Evolutionary conservation across 257 asterid genomes (phyloP), one percentile per base, ranked within the genome.

Genomic region (Rhazya stricta): DNA sequence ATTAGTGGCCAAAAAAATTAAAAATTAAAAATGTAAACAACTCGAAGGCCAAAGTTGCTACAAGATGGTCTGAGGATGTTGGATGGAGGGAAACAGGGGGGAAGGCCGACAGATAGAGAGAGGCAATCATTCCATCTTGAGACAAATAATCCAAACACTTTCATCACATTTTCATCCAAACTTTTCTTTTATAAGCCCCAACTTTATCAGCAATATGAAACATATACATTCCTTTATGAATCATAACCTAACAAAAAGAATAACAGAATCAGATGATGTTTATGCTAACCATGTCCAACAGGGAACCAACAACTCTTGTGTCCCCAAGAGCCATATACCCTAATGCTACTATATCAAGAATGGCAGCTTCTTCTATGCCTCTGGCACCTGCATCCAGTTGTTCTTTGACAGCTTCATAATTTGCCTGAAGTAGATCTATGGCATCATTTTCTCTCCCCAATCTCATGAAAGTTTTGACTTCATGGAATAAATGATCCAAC

Each of bases 311-410:
- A 65, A 80, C 78, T 76, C 30, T 70, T 23, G 85, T 69, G 84
- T 89, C 91, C 68, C 96, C 93, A 75, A 94, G 84, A 42, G 92
- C 87, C 89, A 90, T 84, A 86, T 89, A 89, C 36, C 97, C 97
- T 82, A 94, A 79, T 42, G 96, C 96, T 63, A 88, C 74, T 66
- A 89, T 93, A 86, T 94, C 97, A 72, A 94, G 97, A 83, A 80
- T 81, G 37, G 97, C 93, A 79, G 97, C 98, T 81, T 90, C 96
- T 86, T 90, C 93, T 61, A 89, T 86, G 72, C 96, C 89, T 74
- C 61, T 83, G 75, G 79, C 74, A 65, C 95, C 98, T 50, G 87
- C 81, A 79, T 87, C 89, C 79, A 93, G 76, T 85, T 85, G 96
- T 72, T 84, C 93, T 80, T 79, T 85, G 65, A 88, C 91, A 75